Percentiles rank a stretch among this genome's conserved stretches.
phyloP scores from a whole-genome alignment of 225 moss, liverwort and hornwort genomes.

The Rhytidiadelphus loreus region DNA sequence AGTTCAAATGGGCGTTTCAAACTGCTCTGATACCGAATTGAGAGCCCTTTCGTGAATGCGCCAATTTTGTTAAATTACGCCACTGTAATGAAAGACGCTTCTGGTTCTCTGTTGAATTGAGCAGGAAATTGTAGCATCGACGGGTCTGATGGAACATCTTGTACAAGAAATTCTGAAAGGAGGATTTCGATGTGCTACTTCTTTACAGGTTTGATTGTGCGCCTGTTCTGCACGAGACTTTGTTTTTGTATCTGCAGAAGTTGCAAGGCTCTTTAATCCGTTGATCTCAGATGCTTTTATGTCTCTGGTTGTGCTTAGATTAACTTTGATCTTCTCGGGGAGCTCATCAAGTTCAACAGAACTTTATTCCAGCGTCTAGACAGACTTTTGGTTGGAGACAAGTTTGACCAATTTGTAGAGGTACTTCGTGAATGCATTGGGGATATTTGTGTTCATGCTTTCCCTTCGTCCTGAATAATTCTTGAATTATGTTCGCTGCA shows the following conservation, averaged over 20 bases:
- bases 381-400: slow-evolving; percentile 40
- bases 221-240: not conserved
- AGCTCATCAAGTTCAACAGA: slow-evolving; percentile 76
- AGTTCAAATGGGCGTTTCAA: not conserved
- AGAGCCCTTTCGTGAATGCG: not conserved
- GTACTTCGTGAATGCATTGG: slow-evolving; percentile 8
- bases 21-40: not conserved
- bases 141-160: slow-evolving; percentile 68
- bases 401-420: slow-evolving; percentile 65
- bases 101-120: not conserved
- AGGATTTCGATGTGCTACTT: slow-evolving; percentile 62
- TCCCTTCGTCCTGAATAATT: not conserved
- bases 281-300: not conserved
- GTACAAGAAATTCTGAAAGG: slow-evolving; percentile 56
- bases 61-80: not conserved
- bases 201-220: slow-evolving; percentile 41
- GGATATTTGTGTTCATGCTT: not conserved
- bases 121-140: slow-evolving; percentile 56
- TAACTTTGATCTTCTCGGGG: slow-evolving; percentile 70
- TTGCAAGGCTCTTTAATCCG: not conserved
- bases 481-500: not conserved
- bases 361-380: slow-evolving; percentile 45
- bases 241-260: not conserved
- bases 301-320: slow-evolving; percentile 24
- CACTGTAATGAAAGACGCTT: not conserved